A percentile compares a stretch with the other conserved stretches of the same genome.
phyloP scores from a whole-genome alignment of 1,284 basidiomycete genomes.

The Cystobasidiaceae sp. region DNA sequence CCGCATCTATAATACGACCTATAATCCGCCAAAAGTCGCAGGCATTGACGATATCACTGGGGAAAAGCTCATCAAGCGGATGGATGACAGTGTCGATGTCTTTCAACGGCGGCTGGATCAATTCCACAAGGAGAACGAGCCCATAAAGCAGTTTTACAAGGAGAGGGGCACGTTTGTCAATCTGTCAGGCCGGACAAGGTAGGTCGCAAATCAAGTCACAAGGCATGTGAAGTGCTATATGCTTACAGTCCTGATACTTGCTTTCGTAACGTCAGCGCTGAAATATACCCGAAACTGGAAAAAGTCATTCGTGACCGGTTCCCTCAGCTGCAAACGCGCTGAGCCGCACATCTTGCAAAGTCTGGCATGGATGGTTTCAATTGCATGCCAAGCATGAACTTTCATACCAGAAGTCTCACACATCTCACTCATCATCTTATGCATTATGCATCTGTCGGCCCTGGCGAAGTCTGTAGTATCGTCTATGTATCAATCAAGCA shows the following conservation, averaged over 20 bases:
- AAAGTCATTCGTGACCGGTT: constrained; percentile 14
- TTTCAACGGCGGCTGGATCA: constrained; percentile 72
- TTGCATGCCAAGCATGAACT: too few species aligned
- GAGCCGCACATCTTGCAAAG: too few species aligned
- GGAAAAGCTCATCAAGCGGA: constrained; percentile 78
- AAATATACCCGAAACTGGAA: constrained; percentile 29
- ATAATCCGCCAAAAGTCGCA: constrained; percentile 75
- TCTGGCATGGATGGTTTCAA: too few species aligned
- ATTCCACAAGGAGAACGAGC: constrained; percentile 83
- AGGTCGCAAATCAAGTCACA: background rate
- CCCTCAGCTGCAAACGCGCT: constrained; percentile 13
- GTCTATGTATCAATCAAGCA: too few species aligned
- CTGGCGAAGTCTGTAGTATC: too few species aligned
- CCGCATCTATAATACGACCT: constrained; percentile 81
- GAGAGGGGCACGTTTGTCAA: constrained; percentile 13
- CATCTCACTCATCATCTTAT: too few species aligned
- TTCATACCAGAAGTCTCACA: too few species aligned
- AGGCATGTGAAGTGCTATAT: background rate
- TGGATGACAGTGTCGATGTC: constrained; percentile 86
- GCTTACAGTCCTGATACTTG: background rate
- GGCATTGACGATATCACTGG: constrained; percentile 90
- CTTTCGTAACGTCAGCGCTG: background rate
- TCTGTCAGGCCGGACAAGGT: constrained; percentile 24
- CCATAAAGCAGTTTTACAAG: constrained; percentile 62
- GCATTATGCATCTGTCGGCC: too few species aligned